phyloP scores from a whole-genome alignment of 495 filamentous ascomycete species.

The Articulospora tetracladia region DNA sequence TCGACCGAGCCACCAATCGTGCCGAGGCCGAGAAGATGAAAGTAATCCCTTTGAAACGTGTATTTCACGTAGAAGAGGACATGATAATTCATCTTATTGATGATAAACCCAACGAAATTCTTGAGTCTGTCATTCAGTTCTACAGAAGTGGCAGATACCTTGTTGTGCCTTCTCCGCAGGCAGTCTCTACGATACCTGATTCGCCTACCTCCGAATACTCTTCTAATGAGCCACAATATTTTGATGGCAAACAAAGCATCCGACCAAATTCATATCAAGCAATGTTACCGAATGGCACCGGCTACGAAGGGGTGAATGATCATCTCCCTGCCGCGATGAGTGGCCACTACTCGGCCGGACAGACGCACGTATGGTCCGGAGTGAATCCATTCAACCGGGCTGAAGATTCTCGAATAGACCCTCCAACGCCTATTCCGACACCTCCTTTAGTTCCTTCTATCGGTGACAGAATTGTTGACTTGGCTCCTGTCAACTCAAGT shows the following conservation, averaged over 20 bases:
- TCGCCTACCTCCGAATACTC: neutral
- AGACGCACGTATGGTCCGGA: neutral
- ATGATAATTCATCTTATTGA: conserved; percentile 19
- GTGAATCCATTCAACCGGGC: neutral
- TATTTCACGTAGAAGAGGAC: conserved; percentile 26
- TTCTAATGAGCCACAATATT: neutral
- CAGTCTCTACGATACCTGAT: neutral
- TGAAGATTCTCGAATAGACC: neutral
- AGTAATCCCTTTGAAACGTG: conserved; percentile 8
- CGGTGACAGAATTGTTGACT: conserved; percentile 13
- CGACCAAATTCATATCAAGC: neutral
- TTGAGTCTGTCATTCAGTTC: conserved; percentile 21
- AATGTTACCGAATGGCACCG: neutral
- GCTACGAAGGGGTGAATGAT: neutral
- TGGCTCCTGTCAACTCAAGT: conserved; percentile 10
- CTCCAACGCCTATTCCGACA: conserved; percentile 12
- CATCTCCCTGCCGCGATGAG: neutral
- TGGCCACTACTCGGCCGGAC: neutral
- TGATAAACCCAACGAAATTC: conserved; percentile 9
- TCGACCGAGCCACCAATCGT: conserved; percentile 22
- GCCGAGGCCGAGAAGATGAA: neutral
- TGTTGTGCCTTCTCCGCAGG: neutral
- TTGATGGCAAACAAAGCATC: neutral
- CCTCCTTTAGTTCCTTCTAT: neutral
- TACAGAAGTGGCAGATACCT: conserved; percentile 23